Conservation (phyloP, 164 flowering plant species). For the Tetrastigma voinierianum region DNA sequence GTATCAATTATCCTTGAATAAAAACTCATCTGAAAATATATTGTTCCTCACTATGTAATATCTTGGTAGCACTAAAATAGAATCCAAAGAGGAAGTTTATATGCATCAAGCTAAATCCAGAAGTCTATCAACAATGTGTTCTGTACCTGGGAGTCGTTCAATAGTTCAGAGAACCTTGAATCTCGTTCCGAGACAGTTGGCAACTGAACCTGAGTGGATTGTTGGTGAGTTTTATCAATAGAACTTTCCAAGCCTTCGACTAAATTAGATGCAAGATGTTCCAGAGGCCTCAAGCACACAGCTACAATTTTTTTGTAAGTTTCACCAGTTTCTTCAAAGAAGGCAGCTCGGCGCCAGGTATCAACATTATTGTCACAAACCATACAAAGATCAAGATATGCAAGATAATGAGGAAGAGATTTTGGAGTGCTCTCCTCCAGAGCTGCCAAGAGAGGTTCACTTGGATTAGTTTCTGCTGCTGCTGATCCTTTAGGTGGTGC, state of each 20-base stretch:
- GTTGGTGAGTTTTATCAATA: slow-evolving; percentile 36
- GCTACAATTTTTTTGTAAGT: slow-evolving; percentile 79
- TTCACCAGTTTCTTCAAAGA: slow-evolving; percentile 95
- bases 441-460: slow-evolving; percentile 79
- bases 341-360: slow-evolving; percentile 92
- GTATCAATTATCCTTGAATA: too few species aligned
- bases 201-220: slow-evolving; percentile 57
- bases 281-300: slow-evolving; percentile 79
- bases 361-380: slow-evolving; percentile 87
- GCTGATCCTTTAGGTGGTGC: slow-evolving; percentile 98
- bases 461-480: slow-evolving; percentile 92
- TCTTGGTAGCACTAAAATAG: too few species aligned
- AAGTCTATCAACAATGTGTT: background rate
- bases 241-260: slow-evolving; percentile 56
- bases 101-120: too few species aligned
- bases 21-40: too few species aligned
- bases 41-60: too few species aligned
- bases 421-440: slow-evolving; percentile 69
- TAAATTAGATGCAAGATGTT: slow-evolving; percentile 57
- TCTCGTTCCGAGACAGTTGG: slow-evolving; percentile 38
- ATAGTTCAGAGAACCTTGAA: slow-evolving; percentile 41
- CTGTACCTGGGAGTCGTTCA: slow-evolving; percentile 69
- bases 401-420: slow-evolving; percentile 78
- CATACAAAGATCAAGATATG: slow-evolving; percentile 89
- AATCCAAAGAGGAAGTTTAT: too few species aligned